Base-by-base conservation (phyloP, 2,329 filamentous ascomycete species). In the Aspergillus sp. region DNA sequence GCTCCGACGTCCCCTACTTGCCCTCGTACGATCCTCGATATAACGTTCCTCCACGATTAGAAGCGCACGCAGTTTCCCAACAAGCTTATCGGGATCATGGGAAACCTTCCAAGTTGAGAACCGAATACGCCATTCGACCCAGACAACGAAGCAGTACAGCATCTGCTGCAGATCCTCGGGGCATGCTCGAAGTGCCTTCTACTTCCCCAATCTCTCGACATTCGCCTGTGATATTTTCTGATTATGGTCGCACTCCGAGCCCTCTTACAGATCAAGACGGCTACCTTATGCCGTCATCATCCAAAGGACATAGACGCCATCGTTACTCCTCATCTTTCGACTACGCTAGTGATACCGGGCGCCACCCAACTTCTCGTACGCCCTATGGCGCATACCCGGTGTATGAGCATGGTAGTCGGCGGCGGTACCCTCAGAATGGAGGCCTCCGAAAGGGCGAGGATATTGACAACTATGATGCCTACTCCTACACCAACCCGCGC, bases 401-500 rank as follows among this genome's bases (percentile, higher is more conserved):
- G 11, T 64, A 73, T 31, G 63, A 65, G 17, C 65, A 66, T 2
- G 62, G 62, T 48, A 61, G 60, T 7, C 64, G 62, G 14, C 65
- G 64, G 45, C 67, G 67, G 19, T 70, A 75, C 55, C 68, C 69
- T 35, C 62, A 64, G 12, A 65, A 68, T 7, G 69, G 68, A 17
- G 64, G 69, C 35, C 57, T 65, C 45, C 65, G 66, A 47, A 70
- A 73, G 56, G 68, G 68, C 39, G 70, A 74, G 23, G 73, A 76
- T 47, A 73, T 77, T 59, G 75, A 77, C 50, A 66, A 75, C 17
- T 72, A 74, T 46, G 71, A 76, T 63, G 73, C 75, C 6, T 80
- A 78, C 61, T 79, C 77, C 12, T 80, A 80, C 59, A 81, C 79
- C 14, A 77, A 74, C 6, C 72, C 77, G 2, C 73, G 73, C 39